Conservation (phyloP, 306 rosid species). For the Quercus rubra region DNA sequence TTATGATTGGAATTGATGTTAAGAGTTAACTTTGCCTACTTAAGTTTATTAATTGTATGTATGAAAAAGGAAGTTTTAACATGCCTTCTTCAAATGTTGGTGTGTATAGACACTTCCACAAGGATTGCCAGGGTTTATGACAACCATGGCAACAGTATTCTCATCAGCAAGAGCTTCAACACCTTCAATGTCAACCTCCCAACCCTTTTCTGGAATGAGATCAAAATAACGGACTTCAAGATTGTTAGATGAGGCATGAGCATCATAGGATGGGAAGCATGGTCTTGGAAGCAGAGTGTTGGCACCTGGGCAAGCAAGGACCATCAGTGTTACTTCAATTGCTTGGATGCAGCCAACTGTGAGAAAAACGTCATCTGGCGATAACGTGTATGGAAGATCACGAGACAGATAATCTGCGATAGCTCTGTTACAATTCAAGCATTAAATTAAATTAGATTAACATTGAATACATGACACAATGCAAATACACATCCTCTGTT, state of each 20-base stretch:
- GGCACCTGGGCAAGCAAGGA: constrained; percentile 25
- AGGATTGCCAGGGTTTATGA: constrained; percentile 39
- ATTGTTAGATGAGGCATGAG: constrained; percentile 2
- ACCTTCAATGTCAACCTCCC: constrained; percentile 32
- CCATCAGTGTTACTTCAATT: constrained; percentile 10
- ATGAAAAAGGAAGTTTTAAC: no score
- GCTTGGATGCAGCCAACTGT: constrained; percentile 34
- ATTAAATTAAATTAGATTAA: background rate
- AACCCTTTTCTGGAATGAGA: constrained; percentile 25
- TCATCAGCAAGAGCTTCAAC: constrained; percentile 25
- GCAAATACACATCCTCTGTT: no score
- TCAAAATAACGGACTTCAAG: constrained; percentile 25
- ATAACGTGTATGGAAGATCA: constrained; percentile 25
- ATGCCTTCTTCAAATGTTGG: constrained; percentile 29
- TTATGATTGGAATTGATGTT: no score
- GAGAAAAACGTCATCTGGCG: constrained; percentile 19
- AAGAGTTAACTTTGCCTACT: background rate
- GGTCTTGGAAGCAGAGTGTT: constrained; percentile 32
- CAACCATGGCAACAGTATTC: constrained; percentile 30
- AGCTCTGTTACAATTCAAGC: constrained; percentile 23
- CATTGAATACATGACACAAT: no score
- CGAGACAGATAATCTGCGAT: constrained; percentile 31
- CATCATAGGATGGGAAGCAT: constrained; percentile 17
- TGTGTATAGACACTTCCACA: constrained; percentile 30
- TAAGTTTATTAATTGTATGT: background rate